These are phyloP conservation scores for Fonticula alba DNA, from an alignment of 78 protist genomes.

Conservation along the genomic window DNA sequence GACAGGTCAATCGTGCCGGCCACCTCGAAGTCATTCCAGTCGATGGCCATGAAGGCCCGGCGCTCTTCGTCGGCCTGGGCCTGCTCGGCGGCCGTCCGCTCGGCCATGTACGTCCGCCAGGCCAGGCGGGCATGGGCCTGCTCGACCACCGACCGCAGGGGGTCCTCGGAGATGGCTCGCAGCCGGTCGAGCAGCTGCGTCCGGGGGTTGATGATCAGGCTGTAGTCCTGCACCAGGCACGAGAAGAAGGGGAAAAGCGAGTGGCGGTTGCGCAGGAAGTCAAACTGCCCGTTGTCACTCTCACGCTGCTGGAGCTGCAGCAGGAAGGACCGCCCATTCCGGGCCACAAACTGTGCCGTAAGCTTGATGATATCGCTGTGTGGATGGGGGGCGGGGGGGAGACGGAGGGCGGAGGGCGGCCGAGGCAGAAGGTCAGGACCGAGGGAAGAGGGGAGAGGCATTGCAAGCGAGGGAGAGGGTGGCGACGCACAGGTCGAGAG, in stretches of 20 bases:
- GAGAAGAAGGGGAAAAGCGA: not conserved
- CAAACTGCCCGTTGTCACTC: slow-evolving; percentile 8
- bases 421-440: too few relatives aligned
- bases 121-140: too few relatives aligned
- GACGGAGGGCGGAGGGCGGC: too few relatives aligned
- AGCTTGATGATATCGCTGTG: slow-evolving; percentile 1
- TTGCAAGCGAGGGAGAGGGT: too few relatives aligned
- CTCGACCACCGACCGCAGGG: too few relatives aligned
- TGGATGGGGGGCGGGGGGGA: too few relatives aligned
- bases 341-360: slow-evolving; percentile 19
- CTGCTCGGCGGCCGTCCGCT: not conserved
- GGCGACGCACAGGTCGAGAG: not conserved
- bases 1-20: slow-evolving; percentile 10
- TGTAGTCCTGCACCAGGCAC: too few relatives aligned
- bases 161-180: too few relatives aligned
- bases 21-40: slow-evolving; percentile 20
- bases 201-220: too few relatives aligned
- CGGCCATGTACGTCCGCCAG: too few relatives aligned
- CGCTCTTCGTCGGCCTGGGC: slow-evolving; percentile 6
- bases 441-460: too few relatives aligned
- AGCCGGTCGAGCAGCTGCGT: too few relatives aligned
- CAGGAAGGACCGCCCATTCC: slow-evolving; percentile 9
- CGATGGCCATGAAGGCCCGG: not conserved
- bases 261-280: slow-evolving; percentile 11
- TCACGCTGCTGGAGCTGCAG: slow-evolving; percentile 1